Evolutionary conservation across 768 basidiomycete species (phyloP).

Genomic region (Zangia roseola): DNA sequence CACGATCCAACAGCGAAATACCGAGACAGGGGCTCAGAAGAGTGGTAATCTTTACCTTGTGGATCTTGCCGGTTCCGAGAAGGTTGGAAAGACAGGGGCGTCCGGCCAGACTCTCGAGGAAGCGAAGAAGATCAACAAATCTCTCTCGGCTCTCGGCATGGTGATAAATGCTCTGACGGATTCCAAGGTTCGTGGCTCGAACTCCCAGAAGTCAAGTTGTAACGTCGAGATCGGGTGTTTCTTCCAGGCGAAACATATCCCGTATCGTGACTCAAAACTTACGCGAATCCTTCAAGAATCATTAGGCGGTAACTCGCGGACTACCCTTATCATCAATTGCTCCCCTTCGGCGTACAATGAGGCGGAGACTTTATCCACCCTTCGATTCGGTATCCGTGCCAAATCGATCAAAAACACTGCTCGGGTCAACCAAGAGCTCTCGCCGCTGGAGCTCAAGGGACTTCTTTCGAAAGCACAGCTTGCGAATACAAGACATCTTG

Average conservation of each 20-base stretch:
- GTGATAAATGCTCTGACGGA: slow-evolving; percentile 99
- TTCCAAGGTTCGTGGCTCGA: slow-evolving; percentile 63
- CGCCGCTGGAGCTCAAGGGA: slow-evolving; percentile 93
- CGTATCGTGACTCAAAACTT: slow-evolving; percentile 98
- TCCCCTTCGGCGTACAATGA: slow-evolving; percentile 98
- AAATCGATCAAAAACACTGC: slow-evolving; percentile 99
- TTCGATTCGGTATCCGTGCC: slow-evolving; percentile 99
- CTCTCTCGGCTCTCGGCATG: slow-evolving; percentile 95
- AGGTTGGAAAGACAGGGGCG: slow-evolving; percentile 98
- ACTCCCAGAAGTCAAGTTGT: background rate
- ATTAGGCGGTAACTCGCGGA: slow-evolving; percentile 90
- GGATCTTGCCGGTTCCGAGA: slow-evolving; percentile 97
- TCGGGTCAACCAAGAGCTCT: slow-evolving; percentile 96
- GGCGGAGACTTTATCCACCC: slow-evolving; percentile 90
- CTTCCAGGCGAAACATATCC: slow-evolving; percentile 87
- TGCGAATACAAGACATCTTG: slow-evolving; percentile 78
- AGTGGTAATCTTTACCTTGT: slow-evolving; percentile 97
- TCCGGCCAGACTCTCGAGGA: slow-evolving; percentile 99
- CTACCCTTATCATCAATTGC: slow-evolving; percentile 99
- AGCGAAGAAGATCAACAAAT: slow-evolving; percentile 99
- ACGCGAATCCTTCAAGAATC: slow-evolving; percentile 99
- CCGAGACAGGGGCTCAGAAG: slow-evolving; percentile 93
- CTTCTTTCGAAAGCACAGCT: slow-evolving; percentile 87
- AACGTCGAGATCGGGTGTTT: slow-evolving; percentile 3
- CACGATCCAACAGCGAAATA: slow-evolving; percentile 95